These are phyloP conservation scores for Leptographium flavum DNA, from an alignment of 2,329 filamentous ascomycete species.

Conservation along the genomic window DNA sequence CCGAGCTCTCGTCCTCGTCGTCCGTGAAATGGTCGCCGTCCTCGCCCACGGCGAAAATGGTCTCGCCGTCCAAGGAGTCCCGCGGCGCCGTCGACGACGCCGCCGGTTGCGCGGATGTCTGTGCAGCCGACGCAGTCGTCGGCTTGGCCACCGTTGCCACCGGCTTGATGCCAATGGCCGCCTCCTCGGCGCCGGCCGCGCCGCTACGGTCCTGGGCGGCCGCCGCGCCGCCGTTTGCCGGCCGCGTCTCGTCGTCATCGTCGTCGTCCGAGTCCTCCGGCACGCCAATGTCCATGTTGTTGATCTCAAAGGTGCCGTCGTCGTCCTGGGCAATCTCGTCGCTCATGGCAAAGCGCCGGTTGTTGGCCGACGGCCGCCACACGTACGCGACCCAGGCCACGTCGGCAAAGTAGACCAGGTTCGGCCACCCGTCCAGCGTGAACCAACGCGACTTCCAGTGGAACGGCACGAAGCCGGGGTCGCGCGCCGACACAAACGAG, in stretches of 20 bases:
- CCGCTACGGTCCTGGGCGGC: conserved; percentile 14
- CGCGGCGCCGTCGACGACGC: conserved; percentile 25
- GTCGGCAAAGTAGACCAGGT: conserved; percentile 88
- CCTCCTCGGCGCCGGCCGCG: conserved; percentile 23
- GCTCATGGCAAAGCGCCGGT: conserved; percentile 94
- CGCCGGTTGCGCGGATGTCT: conserved; percentile 4
- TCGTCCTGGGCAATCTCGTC: conserved; percentile 98
- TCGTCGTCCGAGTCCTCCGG: conserved; percentile 49
- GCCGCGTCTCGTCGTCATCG: conserved; percentile 45
- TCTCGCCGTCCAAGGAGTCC: conserved; percentile 66
- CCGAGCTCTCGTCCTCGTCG: conserved; percentile 49
- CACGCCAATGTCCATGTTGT: conserved; percentile 80
- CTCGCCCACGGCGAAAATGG: conserved; percentile 89
- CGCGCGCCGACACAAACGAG: conserved; percentile 72
- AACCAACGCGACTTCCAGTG: conserved; percentile 99
- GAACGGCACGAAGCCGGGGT: conserved; percentile 83
- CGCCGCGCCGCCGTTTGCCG: conserved; percentile 6
- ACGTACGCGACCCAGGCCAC: conserved; percentile 88
- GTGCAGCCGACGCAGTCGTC: conserved; percentile 9
- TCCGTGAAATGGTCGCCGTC: conserved; percentile 71
- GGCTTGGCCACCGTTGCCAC: conserved; percentile 8
- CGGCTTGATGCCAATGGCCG: conserved; percentile 6
- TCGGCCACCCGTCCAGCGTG: conserved; percentile 91
- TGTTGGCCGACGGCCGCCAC: conserved; percentile 93
- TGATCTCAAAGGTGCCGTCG: conserved; percentile 87